These are phyloP conservation scores for Azolla pinnata DNA, from an alignment of 75 land plant genomes.

Conservation along the genomic window DNA sequence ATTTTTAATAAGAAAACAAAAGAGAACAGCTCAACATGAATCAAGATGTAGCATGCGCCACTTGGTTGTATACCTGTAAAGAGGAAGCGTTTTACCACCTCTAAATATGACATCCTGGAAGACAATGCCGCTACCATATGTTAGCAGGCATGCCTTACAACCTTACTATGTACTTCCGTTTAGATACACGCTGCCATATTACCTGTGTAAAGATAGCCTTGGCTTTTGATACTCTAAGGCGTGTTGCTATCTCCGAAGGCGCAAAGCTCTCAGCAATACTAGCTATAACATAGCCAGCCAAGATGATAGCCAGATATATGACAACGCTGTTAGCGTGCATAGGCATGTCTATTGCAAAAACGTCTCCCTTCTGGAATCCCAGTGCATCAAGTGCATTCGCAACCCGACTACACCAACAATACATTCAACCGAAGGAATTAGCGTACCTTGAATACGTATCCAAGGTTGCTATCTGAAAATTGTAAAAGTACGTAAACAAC, in stretches of 20 bases:
- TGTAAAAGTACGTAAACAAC: too few relatives aligned
- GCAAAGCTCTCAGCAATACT: conserved; percentile 97
- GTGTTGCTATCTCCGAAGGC: conserved; percentile 67
- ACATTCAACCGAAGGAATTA: conserved; percentile 5
- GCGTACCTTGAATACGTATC: conserved; percentile 1
- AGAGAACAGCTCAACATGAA: background rate
- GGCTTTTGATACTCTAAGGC: conserved; percentile 63
- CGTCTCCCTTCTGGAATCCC: conserved; percentile 67
- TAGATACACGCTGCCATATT: background rate
- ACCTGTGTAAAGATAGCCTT: conserved; percentile 97
- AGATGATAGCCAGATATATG: conserved; percentile 69
- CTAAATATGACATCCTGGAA: conserved; percentile 70
- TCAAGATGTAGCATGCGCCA: conserved; percentile 2
- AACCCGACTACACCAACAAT: conserved; percentile 44
- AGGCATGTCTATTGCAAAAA: conserved; percentile 90
- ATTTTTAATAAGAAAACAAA: background rate
- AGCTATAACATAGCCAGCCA: conserved; percentile 76
- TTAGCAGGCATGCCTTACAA: background rate
- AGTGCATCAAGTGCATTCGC: conserved; percentile 73
- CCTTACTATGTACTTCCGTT: background rate
- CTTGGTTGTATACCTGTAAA: conserved; percentile 56
- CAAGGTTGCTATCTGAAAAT: conserved; percentile 6
- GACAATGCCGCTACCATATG: background rate
- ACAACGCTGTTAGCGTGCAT: conserved; percentile 74
- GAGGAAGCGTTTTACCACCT: conserved; percentile 57